Conservation (phyloP, 1,284 basidiomycete species). For the Microbotryum violaceum region DNA sequence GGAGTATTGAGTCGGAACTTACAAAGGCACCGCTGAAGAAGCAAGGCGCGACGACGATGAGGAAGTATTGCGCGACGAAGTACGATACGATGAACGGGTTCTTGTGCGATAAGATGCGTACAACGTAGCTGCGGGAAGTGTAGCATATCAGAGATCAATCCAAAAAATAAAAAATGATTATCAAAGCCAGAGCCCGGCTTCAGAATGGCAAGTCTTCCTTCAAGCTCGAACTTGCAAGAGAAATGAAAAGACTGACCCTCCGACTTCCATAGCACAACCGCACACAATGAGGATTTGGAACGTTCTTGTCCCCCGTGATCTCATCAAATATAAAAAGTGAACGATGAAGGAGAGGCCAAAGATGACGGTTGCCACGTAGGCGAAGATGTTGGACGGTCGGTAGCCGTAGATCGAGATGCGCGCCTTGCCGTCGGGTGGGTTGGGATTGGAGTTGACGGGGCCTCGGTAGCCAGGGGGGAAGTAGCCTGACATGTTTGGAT, state of each 20-base stretch:
- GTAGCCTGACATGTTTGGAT: not conserved
- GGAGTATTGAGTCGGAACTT: constrained; percentile 38
- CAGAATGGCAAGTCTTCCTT: not conserved
- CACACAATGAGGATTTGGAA: constrained; percentile 28
- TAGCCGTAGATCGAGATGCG: constrained; percentile 42
- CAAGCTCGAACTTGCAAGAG: not conserved
- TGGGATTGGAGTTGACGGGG: constrained; percentile 38
- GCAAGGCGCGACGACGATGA: constrained; percentile 45
- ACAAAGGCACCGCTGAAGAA: constrained; percentile 43
- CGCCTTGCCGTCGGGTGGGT: constrained; percentile 34
- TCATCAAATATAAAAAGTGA: constrained; percentile 34
- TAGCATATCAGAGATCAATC: no score
- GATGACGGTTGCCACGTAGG: constrained; percentile 35
- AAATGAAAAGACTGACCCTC: constrained; percentile 8
- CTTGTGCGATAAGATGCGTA: constrained; percentile 17
- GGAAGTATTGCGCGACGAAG: constrained; percentile 41
- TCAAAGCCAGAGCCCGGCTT: no score
- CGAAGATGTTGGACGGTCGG: constrained; percentile 38
- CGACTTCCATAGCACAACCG: constrained; percentile 18
- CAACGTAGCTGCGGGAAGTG: constrained; percentile 21
- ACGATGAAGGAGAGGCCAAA: constrained; percentile 37
- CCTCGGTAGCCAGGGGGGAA: constrained; percentile 31
- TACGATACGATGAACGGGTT: constrained; percentile 30
- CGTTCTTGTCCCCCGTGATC: constrained; percentile 10
- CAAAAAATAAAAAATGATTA: no score